phyloP scores from a whole-genome alignment of 768 basidiomycete genomes.

The Russula griseocarnosa region DNA sequence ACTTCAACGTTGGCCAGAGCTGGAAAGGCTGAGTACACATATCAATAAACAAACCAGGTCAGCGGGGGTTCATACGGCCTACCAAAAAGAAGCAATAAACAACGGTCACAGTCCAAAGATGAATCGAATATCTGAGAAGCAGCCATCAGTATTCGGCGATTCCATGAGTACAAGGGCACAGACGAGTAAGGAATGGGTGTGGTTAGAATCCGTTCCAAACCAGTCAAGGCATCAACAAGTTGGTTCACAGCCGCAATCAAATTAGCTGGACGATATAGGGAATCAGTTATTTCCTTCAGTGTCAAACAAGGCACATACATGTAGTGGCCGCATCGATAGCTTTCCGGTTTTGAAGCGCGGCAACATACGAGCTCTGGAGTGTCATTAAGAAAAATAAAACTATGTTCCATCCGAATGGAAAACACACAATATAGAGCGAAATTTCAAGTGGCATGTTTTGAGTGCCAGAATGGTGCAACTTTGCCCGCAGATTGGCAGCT shows the following conservation, averaged over 20 bases:
- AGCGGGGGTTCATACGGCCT: slow-evolving; percentile 25
- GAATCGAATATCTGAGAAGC: slow-evolving; percentile 53
- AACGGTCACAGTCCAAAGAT: slow-evolving; percentile 62
- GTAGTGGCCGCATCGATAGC: slow-evolving; percentile 55
- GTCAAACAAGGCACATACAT: slow-evolving; percentile 41
- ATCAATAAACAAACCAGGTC: slow-evolving; percentile 12
- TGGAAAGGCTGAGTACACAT: slow-evolving; percentile 53
- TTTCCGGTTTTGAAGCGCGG: slow-evolving; percentile 55
- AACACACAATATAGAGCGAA: slow-evolving; percentile 58
- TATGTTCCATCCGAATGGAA: neutral
- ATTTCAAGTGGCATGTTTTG: slow-evolving; percentile 70
- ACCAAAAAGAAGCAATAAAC: slow-evolving; percentile 61
- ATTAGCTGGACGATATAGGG: slow-evolving; percentile 37
- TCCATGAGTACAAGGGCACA: slow-evolving; percentile 27
- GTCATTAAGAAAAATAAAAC: slow-evolving; percentile 16
- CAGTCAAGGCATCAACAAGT: slow-evolving; percentile 62
- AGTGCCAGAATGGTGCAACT: slow-evolving; percentile 40
- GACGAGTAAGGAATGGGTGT: slow-evolving; percentile 76
- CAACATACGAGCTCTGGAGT: slow-evolving; percentile 66
- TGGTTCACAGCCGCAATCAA: slow-evolving; percentile 48
- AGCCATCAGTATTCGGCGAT: slow-evolving; percentile 1
- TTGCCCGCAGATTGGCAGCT: slow-evolving; percentile 52
- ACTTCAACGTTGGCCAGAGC: slow-evolving; percentile 50
- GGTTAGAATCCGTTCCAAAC: slow-evolving; percentile 67
- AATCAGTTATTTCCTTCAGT: neutral